A percentile compares a stretch with the other conserved stretches of the same genome.
These are phyloP conservation scores for Tetragonia tetragonoides DNA, from an alignment of 148 eudicot genomes.

Conservation along the genomic window DNA sequence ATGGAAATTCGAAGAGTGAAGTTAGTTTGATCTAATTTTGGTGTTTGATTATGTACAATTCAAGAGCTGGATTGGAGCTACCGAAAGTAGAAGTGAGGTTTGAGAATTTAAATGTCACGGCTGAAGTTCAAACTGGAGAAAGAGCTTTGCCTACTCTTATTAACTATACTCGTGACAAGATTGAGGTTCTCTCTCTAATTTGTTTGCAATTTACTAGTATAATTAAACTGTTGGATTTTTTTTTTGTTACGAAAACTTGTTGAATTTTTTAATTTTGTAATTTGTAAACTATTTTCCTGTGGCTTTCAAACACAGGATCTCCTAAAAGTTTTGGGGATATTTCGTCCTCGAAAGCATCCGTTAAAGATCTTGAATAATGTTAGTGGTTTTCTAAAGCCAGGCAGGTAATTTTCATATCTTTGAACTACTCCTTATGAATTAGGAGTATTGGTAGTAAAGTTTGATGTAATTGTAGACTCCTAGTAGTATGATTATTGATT, in stretches of 20 bases:
- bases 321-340: constrained; percentile 46
- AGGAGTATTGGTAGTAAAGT: not conserved
- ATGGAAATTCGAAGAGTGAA: not conserved
- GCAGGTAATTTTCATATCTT: constrained; percentile 46
- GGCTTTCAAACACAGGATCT: constrained; percentile 36
- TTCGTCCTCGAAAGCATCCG: constrained; percentile 51
- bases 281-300: not conserved
- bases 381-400: constrained; percentile 71
- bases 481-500: not conserved
- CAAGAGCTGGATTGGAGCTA: constrained; percentile 72
- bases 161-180: constrained; percentile 54
- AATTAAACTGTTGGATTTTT: not conserved
- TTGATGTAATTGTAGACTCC: not conserved
- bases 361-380: constrained; percentile 58
- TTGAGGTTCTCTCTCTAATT: constrained; percentile 50
- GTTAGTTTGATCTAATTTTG: not conserved
- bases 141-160: constrained; percentile 89
- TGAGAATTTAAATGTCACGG: constrained; percentile 46
- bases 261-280: too few species aligned
- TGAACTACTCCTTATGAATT: not conserved
- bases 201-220: not conserved
- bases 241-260: not conserved
- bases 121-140: constrained; percentile 61
- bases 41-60: constrained; percentile 12
- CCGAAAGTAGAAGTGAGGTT: constrained; percentile 86